A percentile compares a stretch with the other conserved stretches of the same genome.
These are phyloP conservation scores for Scedosporium dehoogii DNA, from an alignment of 2,329 filamentous ascomycete genomes.

Conservation along the genomic window DNA sequence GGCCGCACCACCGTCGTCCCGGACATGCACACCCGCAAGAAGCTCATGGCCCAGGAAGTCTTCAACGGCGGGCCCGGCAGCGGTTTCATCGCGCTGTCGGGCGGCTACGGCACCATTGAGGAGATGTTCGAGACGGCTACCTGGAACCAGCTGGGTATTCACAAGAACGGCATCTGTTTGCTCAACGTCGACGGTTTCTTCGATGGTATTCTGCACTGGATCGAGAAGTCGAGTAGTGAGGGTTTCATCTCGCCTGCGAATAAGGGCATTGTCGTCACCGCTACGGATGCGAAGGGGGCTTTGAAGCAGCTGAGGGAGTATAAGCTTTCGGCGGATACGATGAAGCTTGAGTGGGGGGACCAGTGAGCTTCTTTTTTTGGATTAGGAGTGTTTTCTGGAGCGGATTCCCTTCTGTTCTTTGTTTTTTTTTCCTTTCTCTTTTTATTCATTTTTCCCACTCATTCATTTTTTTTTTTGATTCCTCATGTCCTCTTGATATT, in stretches of 20 bases:
- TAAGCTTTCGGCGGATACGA: slow-evolving; percentile 61
- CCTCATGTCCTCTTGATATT: background rate
- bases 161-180: slow-evolving; percentile 67
- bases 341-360: slow-evolving; percentile 72
- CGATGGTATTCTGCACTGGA: slow-evolving; percentile 77
- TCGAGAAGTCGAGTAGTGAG: slow-evolving; percentile 61
- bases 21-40: slow-evolving; percentile 95
- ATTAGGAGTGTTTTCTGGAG: background rate
- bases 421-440: background rate
- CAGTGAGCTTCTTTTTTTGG: slow-evolving; percentile 30
- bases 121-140: slow-evolving; percentile 86
- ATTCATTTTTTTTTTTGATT: background rate
- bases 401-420: background rate
- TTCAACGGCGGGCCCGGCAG: slow-evolving; percentile 70
- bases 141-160: slow-evolving; percentile 96
- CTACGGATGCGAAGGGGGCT: slow-evolving; percentile 61
- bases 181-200: slow-evolving; percentile 89
- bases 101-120: slow-evolving; percentile 91
- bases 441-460: background rate
- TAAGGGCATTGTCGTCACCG: slow-evolving; percentile 69
- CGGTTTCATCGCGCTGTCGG: slow-evolving; percentile 80
- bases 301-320: slow-evolving; percentile 64
- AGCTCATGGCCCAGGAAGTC: slow-evolving; percentile 85
- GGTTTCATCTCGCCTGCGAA: slow-evolving; percentile 69
- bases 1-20: slow-evolving; percentile 80